Percentiles rank a stretch among this genome's conserved stretches.
These are phyloP conservation scores for Neoscytalidium dimidiatum DNA, from an alignment of 2,329 filamentous ascomycete genomes.

Conservation along the genomic window DNA sequence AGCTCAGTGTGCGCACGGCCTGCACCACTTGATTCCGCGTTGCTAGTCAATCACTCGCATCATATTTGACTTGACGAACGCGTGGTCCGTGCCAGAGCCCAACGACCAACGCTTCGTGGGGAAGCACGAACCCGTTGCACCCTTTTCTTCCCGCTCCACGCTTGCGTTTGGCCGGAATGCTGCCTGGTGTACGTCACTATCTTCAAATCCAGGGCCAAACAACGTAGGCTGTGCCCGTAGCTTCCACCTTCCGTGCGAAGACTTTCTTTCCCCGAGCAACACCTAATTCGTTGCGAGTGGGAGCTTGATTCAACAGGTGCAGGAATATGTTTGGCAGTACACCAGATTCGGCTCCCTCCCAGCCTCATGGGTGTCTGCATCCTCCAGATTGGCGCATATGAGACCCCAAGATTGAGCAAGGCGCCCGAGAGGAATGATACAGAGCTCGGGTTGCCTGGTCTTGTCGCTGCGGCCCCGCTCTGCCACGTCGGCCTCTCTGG, in stretches of 20 bases:
- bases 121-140: conserved; percentile 16
- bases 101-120: not conserved
- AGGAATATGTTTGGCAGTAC: not conserved
- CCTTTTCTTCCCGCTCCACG: conserved; percentile 4
- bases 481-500: not conserved
- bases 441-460: conserved; percentile 5
- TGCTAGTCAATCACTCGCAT: not conserved
- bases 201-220: not conserved
- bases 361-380: not conserved
- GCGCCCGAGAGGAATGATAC: not conserved
- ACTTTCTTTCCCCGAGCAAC: not conserved
- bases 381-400: conserved; percentile 4
- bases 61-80: conserved; percentile 9
- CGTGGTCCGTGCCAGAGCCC: conserved; percentile 12
- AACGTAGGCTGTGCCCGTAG: not conserved
- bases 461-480: not conserved
- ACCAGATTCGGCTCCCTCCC: not conserved
- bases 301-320: not conserved
- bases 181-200: conserved; percentile 6
- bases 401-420: not conserved
- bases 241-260: not conserved
- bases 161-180: not conserved
- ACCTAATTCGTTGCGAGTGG: not conserved
- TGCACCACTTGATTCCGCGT: conserved; percentile 11
- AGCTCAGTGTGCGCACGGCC: conserved; percentile 1